These are phyloP conservation scores for Cupressus sempervirens DNA, from an alignment of 75 land plant species.

Conservation along the genomic window DNA sequence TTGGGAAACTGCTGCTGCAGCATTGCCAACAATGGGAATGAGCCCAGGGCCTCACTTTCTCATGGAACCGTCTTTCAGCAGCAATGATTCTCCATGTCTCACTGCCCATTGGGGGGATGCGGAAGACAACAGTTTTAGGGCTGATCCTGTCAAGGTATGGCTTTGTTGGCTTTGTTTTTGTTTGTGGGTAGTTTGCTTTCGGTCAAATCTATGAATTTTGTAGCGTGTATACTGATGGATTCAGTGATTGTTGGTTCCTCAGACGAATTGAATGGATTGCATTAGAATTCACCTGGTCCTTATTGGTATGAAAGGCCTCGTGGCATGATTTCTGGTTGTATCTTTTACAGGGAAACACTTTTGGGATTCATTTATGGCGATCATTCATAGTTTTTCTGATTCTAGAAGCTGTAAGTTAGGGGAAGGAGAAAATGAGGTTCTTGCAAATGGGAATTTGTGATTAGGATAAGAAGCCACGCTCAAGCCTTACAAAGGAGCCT, in stretches of 20 bases:
- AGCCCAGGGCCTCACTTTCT: not conserved
- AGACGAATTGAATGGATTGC: not conserved
- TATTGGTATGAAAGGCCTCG: not conserved
- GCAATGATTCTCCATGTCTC: not conserved
- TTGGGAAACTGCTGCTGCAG: conserved; percentile 1
- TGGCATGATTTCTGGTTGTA: not conserved
- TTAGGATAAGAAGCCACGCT: not conserved
- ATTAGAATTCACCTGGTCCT: not conserved
- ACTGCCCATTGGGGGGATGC: not conserved
- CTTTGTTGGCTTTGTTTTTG: not conserved
- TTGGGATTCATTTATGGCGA: not conserved
- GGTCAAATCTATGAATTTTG: not conserved
- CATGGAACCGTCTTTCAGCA: conserved; percentile 9
- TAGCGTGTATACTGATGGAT: not conserved
- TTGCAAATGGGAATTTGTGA: not conserved
- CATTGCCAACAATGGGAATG: conserved; percentile 3
- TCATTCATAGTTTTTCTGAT: not conserved
- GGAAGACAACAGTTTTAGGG: conserved; percentile 10
- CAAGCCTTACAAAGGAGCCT: no score
- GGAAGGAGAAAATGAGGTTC: not conserved
- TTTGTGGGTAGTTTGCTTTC: not conserved
- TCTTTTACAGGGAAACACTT: not conserved
- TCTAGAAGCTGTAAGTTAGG: not conserved
- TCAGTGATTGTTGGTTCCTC: not conserved
- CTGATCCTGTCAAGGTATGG: not conserved